phyloP scores from a whole-genome alignment of 495 filamentous ascomycete species.

The Jackrogersella multiformis region DNA sequence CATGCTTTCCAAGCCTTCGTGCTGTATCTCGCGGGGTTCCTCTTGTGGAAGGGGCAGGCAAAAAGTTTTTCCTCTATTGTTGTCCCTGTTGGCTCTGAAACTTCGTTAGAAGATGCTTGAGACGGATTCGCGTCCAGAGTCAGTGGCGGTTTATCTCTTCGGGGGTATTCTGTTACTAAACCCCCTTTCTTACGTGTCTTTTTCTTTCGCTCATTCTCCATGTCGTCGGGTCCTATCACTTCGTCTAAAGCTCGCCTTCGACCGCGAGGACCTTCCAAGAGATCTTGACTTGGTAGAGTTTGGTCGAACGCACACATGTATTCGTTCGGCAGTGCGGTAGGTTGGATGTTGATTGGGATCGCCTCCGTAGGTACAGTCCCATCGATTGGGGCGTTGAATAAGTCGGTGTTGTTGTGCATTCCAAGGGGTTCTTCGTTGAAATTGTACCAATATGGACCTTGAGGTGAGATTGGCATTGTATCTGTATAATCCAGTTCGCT shows the following conservation, averaged over 20 bases:
- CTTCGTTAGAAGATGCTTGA: not conserved
- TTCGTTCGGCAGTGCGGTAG: not conserved
- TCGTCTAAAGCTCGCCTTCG: slow-evolving; percentile 15
- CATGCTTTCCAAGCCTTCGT: slow-evolving; percentile 37
- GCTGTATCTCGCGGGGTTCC: slow-evolving; percentile 29
- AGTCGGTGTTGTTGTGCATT: not conserved
- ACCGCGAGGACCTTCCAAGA: not conserved
- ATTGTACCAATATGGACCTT: not conserved
- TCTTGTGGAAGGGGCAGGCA: slow-evolving; percentile 38
- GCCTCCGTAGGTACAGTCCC: not conserved
- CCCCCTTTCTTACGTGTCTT: slow-evolving; percentile 14
- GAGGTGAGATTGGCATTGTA: slow-evolving; percentile 1
- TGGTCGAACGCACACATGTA: not conserved
- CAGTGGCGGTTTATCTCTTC: not conserved
- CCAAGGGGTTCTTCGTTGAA: not conserved
- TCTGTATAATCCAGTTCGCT: not conserved
- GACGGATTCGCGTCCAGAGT: not conserved
- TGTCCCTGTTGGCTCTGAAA: not conserved
- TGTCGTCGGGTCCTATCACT: not conserved
- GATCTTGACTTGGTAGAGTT: not conserved
- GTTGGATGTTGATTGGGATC: not conserved
- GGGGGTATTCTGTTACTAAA: not conserved
- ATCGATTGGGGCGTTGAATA: not conserved
- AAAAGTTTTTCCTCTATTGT: slow-evolving; percentile 8
- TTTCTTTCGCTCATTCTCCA: slow-evolving; percentile 11